Base-by-base conservation (phyloP, 495 filamentous ascomycete species). In the Trichoderma asperelloides region DNA sequence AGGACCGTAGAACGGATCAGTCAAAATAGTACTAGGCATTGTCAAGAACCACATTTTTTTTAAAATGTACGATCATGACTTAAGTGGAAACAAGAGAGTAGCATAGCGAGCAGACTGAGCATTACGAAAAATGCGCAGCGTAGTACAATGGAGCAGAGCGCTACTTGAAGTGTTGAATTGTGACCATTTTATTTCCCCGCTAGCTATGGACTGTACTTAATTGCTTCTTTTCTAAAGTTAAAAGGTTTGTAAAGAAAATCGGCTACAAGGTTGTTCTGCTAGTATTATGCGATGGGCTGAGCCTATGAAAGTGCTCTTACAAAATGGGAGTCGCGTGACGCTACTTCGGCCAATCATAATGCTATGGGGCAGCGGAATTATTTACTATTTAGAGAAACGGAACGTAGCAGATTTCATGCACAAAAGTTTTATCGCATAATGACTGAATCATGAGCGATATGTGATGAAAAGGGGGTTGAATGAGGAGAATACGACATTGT, bases 11-110 rank as follows among this genome's bases (percentile, higher is more conserved):
- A 80, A 45, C 72, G 82, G 13, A 74, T 85, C 30, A 68, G 68
- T 7, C 69, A 79, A 57, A 82, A 81, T 7, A 83, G 86, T 64
- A 84, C 80, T 1, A 8, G 0, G 5, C 33, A 86, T 82, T 66
- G 75, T 84, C 23, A 85, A 84, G 66, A 70, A 65, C 18, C 77
- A 82, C 63, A 71, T 82, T 69, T 83, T 79, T 68, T 51, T 84
- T n/a, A n/a, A 7, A 7, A 7, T 74, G 68, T 65, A 81, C 85
- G 77, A 69, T 78, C 41, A 65, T 78, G 60, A 80, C 76, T 5
- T 76, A 82, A 51, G 47, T 21, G 18, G n/a, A 51, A 23, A 21
- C 16, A 2, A 25, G 47, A 25, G 21, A 0, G n/a, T 2, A n/a
- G 43, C n/a, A 21, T 2, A 51, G 18, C 47, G 5, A 21, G 18